Base-by-base conservation (phyloP, 2,329 filamentous ascomycete genomes). In the Lojkania enalia region DNA sequence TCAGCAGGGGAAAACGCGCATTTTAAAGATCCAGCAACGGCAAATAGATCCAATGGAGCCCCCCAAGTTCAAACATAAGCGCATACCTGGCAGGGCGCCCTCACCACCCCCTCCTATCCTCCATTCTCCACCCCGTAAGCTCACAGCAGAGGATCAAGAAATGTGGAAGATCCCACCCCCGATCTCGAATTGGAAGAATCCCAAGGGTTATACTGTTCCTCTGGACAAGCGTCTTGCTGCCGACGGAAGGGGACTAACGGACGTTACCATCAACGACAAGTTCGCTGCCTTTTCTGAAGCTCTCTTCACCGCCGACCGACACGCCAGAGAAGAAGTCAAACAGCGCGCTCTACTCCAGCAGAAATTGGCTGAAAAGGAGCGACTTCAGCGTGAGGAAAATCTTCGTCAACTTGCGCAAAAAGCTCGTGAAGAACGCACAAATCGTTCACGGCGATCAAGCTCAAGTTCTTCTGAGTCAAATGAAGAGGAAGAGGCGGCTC, bases 141-240 rank as follows among this genome's bases (percentile, higher is more conserved):
- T 99, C 50, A 99, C 94, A 1, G 94, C 92, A 4, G 91, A 96
- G 68, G 94, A 99, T 60, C 92, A 97, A 70, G 94, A 97, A 70
- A 89, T 88, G 47, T 99, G 94, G 94, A 90, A 86, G 63, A 96
- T 89, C 21, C 85, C 85, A 0, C 90, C 92, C 2, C 88, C 92
- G 0, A 86, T 99, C 2, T 95, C 89, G 15, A 97, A 97, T 71
- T 99, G 94, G 94, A 99, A 99, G 81, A 99, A 99, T 69, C 89
- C 92, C 1, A 97, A 97, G 75, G 94, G 94, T 61, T 99, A 96
- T 66, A 99, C 94, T 0, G 89, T 99, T 1, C 90, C 94, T 0
- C 72, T 99, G 39, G 94, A 99, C 70, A 99, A 99, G 76, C 86
- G 94, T 65, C 74, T 99, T 57, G 94, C 94, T 14, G 92, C 94